Percentiles rank a stretch among this genome's conserved stretches.
Conservation (phyloP, 257 asterid species). For the Gentiana macrophylla region DNA sequence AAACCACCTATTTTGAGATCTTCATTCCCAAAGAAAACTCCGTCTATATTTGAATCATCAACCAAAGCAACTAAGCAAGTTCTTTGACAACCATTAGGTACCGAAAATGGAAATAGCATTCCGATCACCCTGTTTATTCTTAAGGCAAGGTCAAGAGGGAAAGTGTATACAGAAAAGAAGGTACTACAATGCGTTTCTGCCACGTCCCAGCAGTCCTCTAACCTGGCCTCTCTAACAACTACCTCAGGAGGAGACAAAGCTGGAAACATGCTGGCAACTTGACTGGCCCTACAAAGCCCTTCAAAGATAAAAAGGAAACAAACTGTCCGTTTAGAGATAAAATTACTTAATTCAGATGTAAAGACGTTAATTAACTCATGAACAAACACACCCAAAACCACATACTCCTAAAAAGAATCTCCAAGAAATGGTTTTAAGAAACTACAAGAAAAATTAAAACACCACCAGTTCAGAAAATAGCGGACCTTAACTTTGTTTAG, state of each 20-base stretch:
- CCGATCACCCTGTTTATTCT: slow-evolving; percentile 76
- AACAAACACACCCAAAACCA: neutral
- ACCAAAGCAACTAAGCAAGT: slow-evolving; percentile 85
- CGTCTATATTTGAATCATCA: slow-evolving; percentile 39
- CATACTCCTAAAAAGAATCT: neutral
- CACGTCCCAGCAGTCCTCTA: slow-evolving; percentile 98
- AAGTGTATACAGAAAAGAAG: slow-evolving; percentile 80
- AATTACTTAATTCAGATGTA: neutral
- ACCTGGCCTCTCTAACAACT: slow-evolving; percentile 78
- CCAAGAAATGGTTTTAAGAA: too few relatives aligned
- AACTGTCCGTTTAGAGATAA: neutral
- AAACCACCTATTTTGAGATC: slow-evolving; percentile 53
- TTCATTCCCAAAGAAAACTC: slow-evolving; percentile 42
- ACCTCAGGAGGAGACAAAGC: slow-evolving; percentile 68
- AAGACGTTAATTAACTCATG: neutral
- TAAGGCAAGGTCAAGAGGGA: slow-evolving; percentile 75
- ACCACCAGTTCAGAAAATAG: neutral
- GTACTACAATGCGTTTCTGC: slow-evolving; percentile 94
- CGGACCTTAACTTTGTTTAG: too few relatives aligned
- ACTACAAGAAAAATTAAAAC: neutral
- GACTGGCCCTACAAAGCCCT: slow-evolving; percentile 76
- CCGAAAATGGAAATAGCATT: slow-evolving; percentile 83
- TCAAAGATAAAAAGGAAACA: neutral
- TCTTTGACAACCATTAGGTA: slow-evolving; percentile 77
- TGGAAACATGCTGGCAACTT: slow-evolving; percentile 66